A percentile compares a stretch with the other conserved stretches of the same genome.
Conservation (phyloP, 2,329 filamentous ascomycete species). For the Ampelomyces quisqualis region DNA sequence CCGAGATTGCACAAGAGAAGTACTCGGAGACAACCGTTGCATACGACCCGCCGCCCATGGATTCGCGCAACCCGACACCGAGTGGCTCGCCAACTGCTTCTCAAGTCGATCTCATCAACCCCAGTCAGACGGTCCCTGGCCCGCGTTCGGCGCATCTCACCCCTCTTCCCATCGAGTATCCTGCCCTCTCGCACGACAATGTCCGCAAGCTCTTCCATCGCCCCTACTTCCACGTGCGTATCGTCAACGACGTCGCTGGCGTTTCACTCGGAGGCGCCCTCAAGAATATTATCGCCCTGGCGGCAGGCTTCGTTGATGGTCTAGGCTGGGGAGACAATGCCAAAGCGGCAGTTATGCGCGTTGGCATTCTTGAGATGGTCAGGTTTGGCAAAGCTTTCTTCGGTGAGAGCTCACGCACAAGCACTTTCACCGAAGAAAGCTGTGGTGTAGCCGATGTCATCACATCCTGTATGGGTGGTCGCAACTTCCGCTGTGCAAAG, state of each 20-base stretch:
- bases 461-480: slow-evolving; percentile 85
- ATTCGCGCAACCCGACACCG: slow-evolving; percentile 73
- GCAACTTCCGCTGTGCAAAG: slow-evolving; percentile 93
- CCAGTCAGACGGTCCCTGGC: slow-evolving; percentile 55
- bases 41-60: slow-evolving; percentile 88
- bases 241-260: slow-evolving; percentile 93
- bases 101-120: slow-evolving; percentile 54
- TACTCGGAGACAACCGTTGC: slow-evolving; percentile 97
- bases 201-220: slow-evolving; percentile 89
- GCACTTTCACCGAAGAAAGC: slow-evolving; percentile 95
- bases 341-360: slow-evolving; percentile 97
- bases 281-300: slow-evolving; percentile 95
- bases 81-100: slow-evolving; percentile 51
- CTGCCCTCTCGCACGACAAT: slow-evolving; percentile 79
- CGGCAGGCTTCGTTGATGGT: slow-evolving; percentile 92
- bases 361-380: slow-evolving; percentile 94
- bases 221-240: slow-evolving; percentile 94
- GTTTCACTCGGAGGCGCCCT: slow-evolving; percentile 91
- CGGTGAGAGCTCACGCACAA: slow-evolving; percentile 72
- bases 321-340: slow-evolving; percentile 98
- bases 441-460: slow-evolving; percentile 95
- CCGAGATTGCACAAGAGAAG: slow-evolving; percentile 91
- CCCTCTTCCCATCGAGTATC: slow-evolving; percentile 77
- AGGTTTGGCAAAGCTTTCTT: slow-evolving; percentile 95
- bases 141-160: slow-evolving; percentile 69